These are phyloP conservation scores for Ailanthus altissimus DNA, from an alignment of 345 rosid genomes.

Conservation along the genomic window DNA sequence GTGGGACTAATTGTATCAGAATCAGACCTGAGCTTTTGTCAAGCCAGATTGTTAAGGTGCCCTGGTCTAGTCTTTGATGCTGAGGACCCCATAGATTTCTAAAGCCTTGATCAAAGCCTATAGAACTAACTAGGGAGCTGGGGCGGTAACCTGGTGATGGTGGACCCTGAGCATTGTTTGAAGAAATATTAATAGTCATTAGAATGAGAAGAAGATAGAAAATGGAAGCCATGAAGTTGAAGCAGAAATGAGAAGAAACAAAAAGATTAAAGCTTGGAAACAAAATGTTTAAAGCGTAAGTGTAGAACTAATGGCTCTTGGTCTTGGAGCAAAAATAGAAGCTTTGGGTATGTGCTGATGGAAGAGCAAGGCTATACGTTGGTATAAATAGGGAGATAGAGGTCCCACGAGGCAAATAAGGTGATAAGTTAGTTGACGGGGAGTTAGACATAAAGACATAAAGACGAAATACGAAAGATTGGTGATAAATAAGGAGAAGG, in stretches of 20 bases:
- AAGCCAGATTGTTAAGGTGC: conserved; percentile 68
- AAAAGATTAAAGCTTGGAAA: background rate
- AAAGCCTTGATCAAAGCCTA: conserved; percentile 54
- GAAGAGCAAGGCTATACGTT: conserved; percentile 24
- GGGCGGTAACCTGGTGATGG: conserved; percentile 92
- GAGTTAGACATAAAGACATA: conserved; percentile 35
- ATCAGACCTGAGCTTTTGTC: conserved; percentile 59
- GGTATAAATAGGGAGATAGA: conserved; percentile 44
- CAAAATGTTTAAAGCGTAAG: background rate
- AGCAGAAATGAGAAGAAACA: background rate
- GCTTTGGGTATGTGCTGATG: conserved; percentile 10
- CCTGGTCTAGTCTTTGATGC: conserved; percentile 72
- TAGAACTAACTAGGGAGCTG: conserved; percentile 46
- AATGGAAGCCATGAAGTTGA: conserved; percentile 38
- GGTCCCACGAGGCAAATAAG: conserved; percentile 32
- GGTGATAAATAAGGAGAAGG: conserved; percentile 18
- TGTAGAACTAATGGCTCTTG: background rate
- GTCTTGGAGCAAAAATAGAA: conserved; percentile 8
- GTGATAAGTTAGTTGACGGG: conserved; percentile 46
- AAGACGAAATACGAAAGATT: conserved; percentile 33
- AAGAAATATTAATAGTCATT: conserved; percentile 16
- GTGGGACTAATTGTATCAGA: background rate
- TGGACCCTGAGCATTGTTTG: conserved; percentile 44
- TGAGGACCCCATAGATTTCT: conserved; percentile 84
- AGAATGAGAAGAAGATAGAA: conserved; percentile 28